These are phyloP conservation scores for Russula griseocarnosa DNA, from an alignment of 768 basidiomycete species.

Conservation along the genomic window DNA sequence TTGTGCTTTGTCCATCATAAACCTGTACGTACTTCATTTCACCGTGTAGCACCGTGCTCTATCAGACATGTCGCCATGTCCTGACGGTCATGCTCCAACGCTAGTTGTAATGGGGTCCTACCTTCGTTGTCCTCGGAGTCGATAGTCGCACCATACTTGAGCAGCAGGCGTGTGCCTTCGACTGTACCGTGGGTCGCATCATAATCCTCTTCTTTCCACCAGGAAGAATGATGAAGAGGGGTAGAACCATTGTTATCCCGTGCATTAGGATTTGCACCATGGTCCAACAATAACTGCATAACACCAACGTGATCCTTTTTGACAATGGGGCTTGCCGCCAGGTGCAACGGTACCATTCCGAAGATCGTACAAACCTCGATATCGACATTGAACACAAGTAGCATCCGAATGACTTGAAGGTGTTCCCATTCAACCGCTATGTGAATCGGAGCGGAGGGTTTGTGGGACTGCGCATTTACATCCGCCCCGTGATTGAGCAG, in stretches of 20 bases:
- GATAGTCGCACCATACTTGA: slow-evolving; percentile 4
- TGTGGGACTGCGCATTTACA: not conserved
- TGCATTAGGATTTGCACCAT: not conserved
- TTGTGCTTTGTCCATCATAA: not conserved
- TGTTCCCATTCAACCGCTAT: not conserved
- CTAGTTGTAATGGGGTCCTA: not conserved
- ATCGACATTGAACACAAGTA: not conserved
- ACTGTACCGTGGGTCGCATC: no score
- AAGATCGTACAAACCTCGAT: not conserved
- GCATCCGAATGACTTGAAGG: not conserved
- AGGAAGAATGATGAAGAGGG: not conserved
- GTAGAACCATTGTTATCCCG: not conserved
- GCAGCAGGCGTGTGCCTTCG: not conserved
- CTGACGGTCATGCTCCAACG: not conserved
- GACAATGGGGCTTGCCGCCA: not conserved
- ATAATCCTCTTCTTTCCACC: no score
- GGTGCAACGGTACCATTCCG: not conserved
- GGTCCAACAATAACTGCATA: not conserved
- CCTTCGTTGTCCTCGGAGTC: not conserved
- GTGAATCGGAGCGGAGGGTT: not conserved
- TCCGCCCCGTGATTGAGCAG: not conserved
- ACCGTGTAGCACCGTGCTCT: not conserved
- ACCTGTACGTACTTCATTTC: not conserved
- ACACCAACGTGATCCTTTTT: not conserved
- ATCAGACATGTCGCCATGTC: not conserved